Evolutionary conservation across 495 filamentous ascomycete genomes (phyloP), one percentile per base, ranked within the genome.

Genomic region (Penicillium bovifimosum): DNA sequence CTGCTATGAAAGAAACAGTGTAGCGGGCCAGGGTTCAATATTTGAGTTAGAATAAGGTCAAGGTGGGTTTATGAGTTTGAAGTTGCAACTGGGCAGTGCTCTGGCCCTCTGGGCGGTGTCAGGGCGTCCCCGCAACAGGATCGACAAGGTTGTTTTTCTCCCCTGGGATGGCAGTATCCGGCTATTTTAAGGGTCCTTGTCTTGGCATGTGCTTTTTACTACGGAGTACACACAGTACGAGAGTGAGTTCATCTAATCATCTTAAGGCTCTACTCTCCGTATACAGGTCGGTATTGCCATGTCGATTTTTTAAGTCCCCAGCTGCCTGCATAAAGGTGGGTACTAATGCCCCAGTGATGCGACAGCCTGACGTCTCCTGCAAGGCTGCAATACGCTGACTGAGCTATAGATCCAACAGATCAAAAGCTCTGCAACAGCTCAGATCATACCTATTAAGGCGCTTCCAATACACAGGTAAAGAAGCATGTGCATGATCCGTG

Each of bases 31-130:
- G 17, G 17, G 20, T 24, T 41, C 32, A 49, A 28, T 26, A 13
- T 36, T 16, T 36, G 34, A 6, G 14, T 16, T 4, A 36, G 9
- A 13, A 5, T 5, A 36, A 36, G 34, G n/a, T 24, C 20, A 24
- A 24, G 20, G 20, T 24, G 34, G 2, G 8, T 26, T 3, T 14
- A n/a, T n/a, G 31, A 26, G 34, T 29, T 36, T 38, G 10, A 20
- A 49, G 18, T 46, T 47, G 28, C 6, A 53, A 24, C 20, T 24
- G 34, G 14, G 28, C 48, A 44, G 40, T 50, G 47, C 38, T 39
- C 29, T 24, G 47, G 61, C 58, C 61, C 38, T 39, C 29, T 24
- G 47, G 61, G 61, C 61, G 61, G 61, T 64, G 61, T 59, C 61
- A 42, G 52, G 4, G 20, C 4, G 38, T 41, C 27, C 52, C 61